Evolutionary conservation across 306 rosid genomes (phyloP).

Genomic region (Canavalia gladiata): DNA sequence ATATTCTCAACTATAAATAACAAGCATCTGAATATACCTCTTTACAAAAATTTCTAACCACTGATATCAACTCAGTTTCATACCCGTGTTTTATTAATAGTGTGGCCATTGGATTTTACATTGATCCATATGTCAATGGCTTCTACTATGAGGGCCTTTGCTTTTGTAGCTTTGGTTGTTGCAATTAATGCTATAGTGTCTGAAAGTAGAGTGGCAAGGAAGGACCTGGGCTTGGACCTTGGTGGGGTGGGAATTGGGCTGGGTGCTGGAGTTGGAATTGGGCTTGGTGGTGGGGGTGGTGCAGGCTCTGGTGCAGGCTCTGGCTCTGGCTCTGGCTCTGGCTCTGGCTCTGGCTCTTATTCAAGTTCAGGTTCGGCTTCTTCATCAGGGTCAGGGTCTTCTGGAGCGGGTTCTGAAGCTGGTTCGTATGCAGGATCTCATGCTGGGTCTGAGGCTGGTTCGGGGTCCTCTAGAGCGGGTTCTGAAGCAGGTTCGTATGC

Average conservation of each 20-base stretch:
- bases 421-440: conserved; percentile 55
- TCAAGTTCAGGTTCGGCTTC: conserved; percentile 64
- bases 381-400: conserved; percentile 59
- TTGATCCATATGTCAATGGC: conserved; percentile 38
- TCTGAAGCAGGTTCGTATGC: conserved; percentile 52
- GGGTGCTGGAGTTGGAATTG: conserved; percentile 67
- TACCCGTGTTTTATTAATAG: not conserved
- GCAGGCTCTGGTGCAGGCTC: conserved; percentile 63
- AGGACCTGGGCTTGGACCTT: conserved; percentile 70
- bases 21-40: conserved; percentile 35
- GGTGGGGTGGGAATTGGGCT: conserved; percentile 71
- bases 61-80: conserved; percentile 6
- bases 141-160: conserved; percentile 23
- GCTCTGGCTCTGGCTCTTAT: conserved; percentile 26
- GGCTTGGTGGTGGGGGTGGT: conserved; percentile 63
- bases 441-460: conserved; percentile 53
- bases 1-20: conserved; percentile 48
- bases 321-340: conserved; percentile 48
- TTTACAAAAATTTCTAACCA: not conserved
- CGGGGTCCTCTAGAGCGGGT: conserved; percentile 51
- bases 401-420: conserved; percentile 50
- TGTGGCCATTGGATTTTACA: not conserved
- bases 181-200: conserved; percentile 42
- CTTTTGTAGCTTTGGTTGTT: conserved; percentile 58
- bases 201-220: conserved; percentile 67